phyloP scores from a whole-genome alignment of 257 asterid genomes.

The Gardenia jasminoides region DNA sequence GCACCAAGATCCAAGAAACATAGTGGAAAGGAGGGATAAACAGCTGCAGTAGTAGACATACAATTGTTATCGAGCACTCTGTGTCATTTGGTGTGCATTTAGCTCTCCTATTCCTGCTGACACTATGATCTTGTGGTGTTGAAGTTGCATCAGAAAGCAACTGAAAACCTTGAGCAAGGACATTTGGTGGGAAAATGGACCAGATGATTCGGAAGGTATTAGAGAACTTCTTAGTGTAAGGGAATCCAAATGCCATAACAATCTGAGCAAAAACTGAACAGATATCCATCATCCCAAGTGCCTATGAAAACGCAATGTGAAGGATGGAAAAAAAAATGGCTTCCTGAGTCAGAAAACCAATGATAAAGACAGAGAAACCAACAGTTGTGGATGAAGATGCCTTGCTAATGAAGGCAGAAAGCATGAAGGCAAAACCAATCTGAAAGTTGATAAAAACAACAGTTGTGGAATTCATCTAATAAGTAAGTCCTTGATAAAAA shows the following conservation, averaged over 20 bases:
- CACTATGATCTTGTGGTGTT: conserved; percentile 86
- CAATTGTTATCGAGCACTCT: conserved; percentile 76
- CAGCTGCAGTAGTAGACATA: conserved; percentile 21
- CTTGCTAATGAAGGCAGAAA: conserved; percentile 76
- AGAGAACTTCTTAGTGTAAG: conserved; percentile 48
- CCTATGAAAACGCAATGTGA: conserved; percentile 14
- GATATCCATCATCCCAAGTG: conserved; percentile 24
- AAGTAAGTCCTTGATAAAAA: no score
- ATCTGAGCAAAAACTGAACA: conserved; percentile 42
- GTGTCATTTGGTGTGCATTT: conserved; percentile 73
- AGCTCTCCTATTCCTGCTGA: conserved; percentile 81
- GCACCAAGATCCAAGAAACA: background rate
- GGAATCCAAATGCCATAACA: conserved; percentile 88
- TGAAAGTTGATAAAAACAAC: conserved; percentile 13
- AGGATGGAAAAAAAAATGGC: no score
- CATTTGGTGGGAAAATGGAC: conserved; percentile 95
- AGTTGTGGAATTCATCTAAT: background rate
- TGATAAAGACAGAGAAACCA: conserved; percentile 64
- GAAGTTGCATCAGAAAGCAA: conserved; percentile 82
- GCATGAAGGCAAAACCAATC: conserved; percentile 80
- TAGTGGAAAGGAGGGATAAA: background rate
- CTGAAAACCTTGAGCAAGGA: conserved; percentile 69
- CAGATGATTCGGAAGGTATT: conserved; percentile 54
- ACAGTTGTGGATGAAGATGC: conserved; percentile 74
- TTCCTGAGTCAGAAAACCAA: conserved; percentile 89